Base-by-base conservation (phyloP, 2,329 filamentous ascomycete genomes). In the Gremmenia infestans region DNA sequence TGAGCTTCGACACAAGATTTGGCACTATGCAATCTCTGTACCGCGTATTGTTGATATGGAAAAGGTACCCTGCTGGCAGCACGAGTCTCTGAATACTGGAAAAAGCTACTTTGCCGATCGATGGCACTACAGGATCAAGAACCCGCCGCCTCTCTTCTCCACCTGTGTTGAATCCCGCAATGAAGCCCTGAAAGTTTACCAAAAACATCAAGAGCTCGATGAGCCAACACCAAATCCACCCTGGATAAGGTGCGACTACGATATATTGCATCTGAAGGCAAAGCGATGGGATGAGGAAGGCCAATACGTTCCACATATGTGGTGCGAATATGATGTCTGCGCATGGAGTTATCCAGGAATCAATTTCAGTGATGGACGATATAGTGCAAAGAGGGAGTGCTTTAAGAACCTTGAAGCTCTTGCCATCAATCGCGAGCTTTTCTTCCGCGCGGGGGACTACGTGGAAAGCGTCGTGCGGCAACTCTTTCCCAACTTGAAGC, bases 171-270 rank as follows among this genome's bases (percentile, higher is more conserved):
- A 58, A 28, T 54, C 55, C 9, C 55, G 55, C 17, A 53, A 49
- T 14, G 55, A 58, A 52, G 52, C 45, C 7, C 15, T 58, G 48
- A 52, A 52, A 22, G 52, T 45, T 23, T 48, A 47, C 28, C 32
- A 28, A n/a, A 49, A 39, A 28, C 15, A 43, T 8, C 43, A 35
- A 15, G 12, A 35, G 12, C 37, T 39, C 17, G 9, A n/a, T 32
- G 32, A 25, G 12, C 22, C 50, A 25, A 22, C n/a, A n/a, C 8
- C 6, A 12, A 45, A 45, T 37, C 55, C 55, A 17, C 28, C 48
- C 4, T 58, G 55, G 52, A 54, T 58, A n/a, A 48, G 55, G 25
- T 52, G 36, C 43, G 52, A 58, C 49, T 45, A 52, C 25, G 55
- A 58, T 46, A 54, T 54, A 48, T 43, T 55, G 12, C 55, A 58